Conservation (phyloP, 1,284 basidiomycete genomes). For the Kalmanozyma brasiliensis region DNA sequence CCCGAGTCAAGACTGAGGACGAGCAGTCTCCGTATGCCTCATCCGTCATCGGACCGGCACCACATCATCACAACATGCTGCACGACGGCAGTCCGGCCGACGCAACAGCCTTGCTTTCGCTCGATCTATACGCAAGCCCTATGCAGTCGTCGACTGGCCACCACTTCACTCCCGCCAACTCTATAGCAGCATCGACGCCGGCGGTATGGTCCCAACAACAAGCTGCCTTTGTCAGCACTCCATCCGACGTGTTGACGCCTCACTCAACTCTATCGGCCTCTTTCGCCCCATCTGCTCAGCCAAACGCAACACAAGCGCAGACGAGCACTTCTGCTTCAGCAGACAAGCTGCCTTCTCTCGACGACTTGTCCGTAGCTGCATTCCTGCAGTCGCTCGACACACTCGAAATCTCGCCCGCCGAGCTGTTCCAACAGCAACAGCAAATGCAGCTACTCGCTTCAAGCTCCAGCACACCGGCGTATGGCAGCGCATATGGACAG, state of each 20-base stretch:
- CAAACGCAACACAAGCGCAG: neutral
- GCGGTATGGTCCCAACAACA: conserved; percentile 21
- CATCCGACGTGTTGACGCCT: conserved; percentile 26
- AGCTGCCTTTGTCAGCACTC: conserved; percentile 13
- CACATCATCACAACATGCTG: conserved; percentile 4
- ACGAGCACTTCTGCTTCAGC: neutral
- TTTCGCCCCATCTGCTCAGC: neutral
- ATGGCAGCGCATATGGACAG: neutral
- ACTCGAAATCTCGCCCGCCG: conserved; percentile 60
- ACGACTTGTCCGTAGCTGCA: conserved; percentile 61
- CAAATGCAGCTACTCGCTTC: conserved; percentile 20
- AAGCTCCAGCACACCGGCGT: neutral
- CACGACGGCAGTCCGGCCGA: conserved; percentile 3
- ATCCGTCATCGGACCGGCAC: no score
- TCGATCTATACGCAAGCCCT: conserved; percentile 7
- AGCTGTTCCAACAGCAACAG: conserved; percentile 45
- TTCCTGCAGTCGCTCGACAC: conserved; percentile 66
- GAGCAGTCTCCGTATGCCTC: no score
- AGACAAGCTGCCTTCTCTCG: conserved; percentile 43
- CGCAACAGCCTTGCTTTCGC: neutral
- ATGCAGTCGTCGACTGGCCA: conserved; percentile 3
- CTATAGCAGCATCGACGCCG: conserved; percentile 7
- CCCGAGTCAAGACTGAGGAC: conserved; percentile 21
- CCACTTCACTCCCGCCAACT: neutral
- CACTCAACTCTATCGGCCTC: conserved; percentile 8